Base-by-base conservation (phyloP, 495 filamentous ascomycete genomes). In the Tuber melanosporum region DNA sequence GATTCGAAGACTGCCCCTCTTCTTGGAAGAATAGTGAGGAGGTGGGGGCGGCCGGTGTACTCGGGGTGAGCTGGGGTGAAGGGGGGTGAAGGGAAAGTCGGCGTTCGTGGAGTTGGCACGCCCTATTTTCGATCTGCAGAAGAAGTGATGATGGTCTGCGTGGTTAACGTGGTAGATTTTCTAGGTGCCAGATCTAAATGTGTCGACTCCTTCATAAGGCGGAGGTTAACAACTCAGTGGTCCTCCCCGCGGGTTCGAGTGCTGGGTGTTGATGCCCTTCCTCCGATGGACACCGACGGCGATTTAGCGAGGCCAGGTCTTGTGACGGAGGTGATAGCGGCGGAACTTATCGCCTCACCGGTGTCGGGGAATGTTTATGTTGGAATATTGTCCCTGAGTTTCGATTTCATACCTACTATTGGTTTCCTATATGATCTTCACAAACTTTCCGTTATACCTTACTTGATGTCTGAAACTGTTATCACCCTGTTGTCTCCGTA, bases 151-250 rank as follows among this genome's bases (percentile, higher is more conserved):
- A 70, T 22, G 15, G 75, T 70, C 39, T 79, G 49, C 12, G 76
- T 76, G 15, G 75, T 62, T 62, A 74, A 19, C 52, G 81, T 77
- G 43, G 79, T 74, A 15, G 81, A 52, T 22, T 45, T 49, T n/a
- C 42, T 73, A 4, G 83, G 78, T 70, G 46, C 78, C 46, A 70
- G 39, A 36, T 75, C 26, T 71, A 75, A 77, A 46, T 49, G 72
- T 62, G 44, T 43, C 0, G 75, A 62, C 49, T 47, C 75, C 12
- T 73, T 73, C 66, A 71, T 43, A 43, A 69, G 74, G 8, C 94
- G 91, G 69, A 99, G 85, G 83, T 98, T 94, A 75, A 99, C 93
- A 42, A 99, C 92, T 20, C 95, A 89, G 76, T 90, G 94, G 88
- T 97, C 98, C 84, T 93, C 88, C 43, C 89, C 88, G 69, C 87